Percentiles rank a stretch among this genome's conserved stretches.
phyloP scores from a whole-genome alignment of 2,329 filamentous ascomycete genomes.

The Magnaporthiopsis rhizophila region DNA sequence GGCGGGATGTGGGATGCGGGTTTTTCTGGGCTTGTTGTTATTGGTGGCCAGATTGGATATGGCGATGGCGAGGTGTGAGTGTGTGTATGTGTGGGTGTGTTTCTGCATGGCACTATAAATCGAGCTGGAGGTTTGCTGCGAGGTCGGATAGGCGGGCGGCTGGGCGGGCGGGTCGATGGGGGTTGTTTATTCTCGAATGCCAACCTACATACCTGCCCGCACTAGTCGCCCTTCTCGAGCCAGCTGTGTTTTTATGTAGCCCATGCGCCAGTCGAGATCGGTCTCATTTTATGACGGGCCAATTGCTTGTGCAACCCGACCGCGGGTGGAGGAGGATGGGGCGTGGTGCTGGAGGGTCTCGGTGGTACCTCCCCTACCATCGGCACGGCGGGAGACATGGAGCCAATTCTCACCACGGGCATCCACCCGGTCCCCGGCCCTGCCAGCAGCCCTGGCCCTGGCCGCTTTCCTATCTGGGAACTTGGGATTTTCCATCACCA shows the following conservation, averaged over 20 bases:
- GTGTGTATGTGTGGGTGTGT: background rate
- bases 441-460: background rate
- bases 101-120: background rate
- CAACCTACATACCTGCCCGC: background rate
- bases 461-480: background rate
- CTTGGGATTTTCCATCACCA: background rate
- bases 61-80: background rate
- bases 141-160: background rate
- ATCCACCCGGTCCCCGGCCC: background rate
- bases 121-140: background rate
- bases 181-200: background rate
- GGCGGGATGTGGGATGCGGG: background rate
- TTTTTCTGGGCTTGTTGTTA: slow-evolving; percentile 1
- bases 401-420: background rate
- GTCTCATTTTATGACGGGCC: background rate
- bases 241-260: background rate
- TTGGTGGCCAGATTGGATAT: background rate
- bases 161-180: background rate
- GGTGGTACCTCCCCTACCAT: background rate
- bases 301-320: background rate
- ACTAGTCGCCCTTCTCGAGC: no score
- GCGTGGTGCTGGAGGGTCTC: background rate
- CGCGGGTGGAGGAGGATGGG: background rate
- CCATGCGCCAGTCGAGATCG: background rate
- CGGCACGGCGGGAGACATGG: background rate